Conservation (phyloP, 768 basidiomycete species). For the Suillus cothurnatus region DNA sequence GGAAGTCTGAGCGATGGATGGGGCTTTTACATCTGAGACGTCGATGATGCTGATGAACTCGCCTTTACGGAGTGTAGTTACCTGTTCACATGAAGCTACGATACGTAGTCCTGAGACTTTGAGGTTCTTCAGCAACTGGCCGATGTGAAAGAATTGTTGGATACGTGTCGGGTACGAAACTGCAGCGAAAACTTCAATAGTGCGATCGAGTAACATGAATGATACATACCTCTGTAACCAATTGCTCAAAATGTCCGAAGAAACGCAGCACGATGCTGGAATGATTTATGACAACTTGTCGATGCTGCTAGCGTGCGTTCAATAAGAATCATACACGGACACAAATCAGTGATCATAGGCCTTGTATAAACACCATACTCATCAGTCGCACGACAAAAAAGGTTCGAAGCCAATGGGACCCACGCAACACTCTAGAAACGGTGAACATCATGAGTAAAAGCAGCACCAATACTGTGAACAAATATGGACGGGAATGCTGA, state of each 20-base stretch:
- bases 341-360: slow-evolving; percentile 87
- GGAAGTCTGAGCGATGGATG: too few species aligned
- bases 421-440: too few species aligned
- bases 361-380: slow-evolving; percentile 32
- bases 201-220: neutral
- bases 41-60: too few species aligned
- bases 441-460: too few species aligned
- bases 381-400: slow-evolving; percentile 9
- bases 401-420: too few species aligned
- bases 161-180: slow-evolving; percentile 78
- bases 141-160: slow-evolving; percentile 42
- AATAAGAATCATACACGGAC: slow-evolving; percentile 97
- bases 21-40: too few species aligned
- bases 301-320: slow-evolving; percentile 90
- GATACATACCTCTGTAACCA: slow-evolving; percentile 67
- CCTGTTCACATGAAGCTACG: too few species aligned
- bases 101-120: too few species aligned
- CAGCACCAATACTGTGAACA: too few species aligned
- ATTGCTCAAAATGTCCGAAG: slow-evolving; percentile 65
- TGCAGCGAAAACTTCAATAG: slow-evolving; percentile 28
- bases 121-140: too few species aligned
- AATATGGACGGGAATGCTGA: too few species aligned
- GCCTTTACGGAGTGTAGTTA: too few species aligned
- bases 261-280: slow-evolving; percentile 80
- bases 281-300: slow-evolving; percentile 66